Base-by-base conservation (phyloP, 139 green algal genomes). In the Auxenochlorella pyrenoidosa region DNA sequence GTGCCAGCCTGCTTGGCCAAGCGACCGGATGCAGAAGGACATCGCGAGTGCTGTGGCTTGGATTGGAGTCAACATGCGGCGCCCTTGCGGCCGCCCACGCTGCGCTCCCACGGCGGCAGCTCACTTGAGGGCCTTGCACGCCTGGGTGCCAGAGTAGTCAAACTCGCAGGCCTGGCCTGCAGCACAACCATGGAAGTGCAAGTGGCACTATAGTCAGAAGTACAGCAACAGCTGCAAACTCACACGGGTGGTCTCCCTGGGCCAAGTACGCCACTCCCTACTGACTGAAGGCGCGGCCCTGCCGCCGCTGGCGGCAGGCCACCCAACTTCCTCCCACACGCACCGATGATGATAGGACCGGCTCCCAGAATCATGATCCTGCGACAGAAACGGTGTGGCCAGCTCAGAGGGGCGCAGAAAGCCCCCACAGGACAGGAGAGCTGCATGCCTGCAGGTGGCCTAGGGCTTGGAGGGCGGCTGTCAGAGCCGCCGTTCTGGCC, bases 101-200 rank as follows among this genome's bases (percentile, higher is more conserved):
- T n/a, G n/a, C n/a, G n/a, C n/a, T n/a, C n/a, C n/a, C n/a, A 36
- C 32, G 86, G 88, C 13, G 3, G n/a, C 68, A 4, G 3, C 80
- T 91, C 83, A 96, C 94, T 95, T 98, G 47, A 99, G 95, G 1
- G 98, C 95, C 93, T 99, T 99, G 96, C 97, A 99, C 36, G 98
- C 98, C 91, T 99, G 97, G 5, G 95, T 98, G 32, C 98, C 98
- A 28, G 96, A 99, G 92, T 99, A 99, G 89, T 99, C 98, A 87
- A 99, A 99, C 93, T 99, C 98, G 90, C 98, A 99, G 18, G 98
- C 98, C 95, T 98, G 93, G 43, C 82, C 78, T 83, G 78, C 78
- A 90, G 40, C 10, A 70, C 10, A 28, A 32, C 60, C 26, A 16
- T 10, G 60, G 47, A 54, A 6, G 47, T 54, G 47, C 47, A 10